phyloP scores from a whole-genome alignment of 768 basidiomycete genomes.

The Rhodosporidiobolus sp. region DNA sequence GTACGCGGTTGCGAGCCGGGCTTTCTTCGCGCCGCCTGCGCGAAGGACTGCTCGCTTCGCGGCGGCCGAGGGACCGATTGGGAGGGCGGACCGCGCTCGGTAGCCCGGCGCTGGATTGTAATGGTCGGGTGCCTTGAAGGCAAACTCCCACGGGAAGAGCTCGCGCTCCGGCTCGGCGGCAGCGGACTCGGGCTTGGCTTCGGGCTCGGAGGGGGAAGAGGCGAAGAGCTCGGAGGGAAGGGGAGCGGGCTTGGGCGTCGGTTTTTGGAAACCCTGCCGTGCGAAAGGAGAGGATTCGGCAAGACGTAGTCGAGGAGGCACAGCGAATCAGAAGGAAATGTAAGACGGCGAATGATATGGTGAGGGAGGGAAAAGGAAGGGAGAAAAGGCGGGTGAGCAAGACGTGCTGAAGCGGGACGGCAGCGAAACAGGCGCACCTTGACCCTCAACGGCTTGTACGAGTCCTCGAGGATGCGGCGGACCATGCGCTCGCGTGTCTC shows the following conservation, averaged over 20 bases:
- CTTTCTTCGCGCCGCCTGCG: not conserved
- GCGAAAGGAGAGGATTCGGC: too few relatives aligned
- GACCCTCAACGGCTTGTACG: constrained; percentile 76
- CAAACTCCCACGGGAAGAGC: constrained; percentile 14
- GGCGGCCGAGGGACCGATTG: not conserved
- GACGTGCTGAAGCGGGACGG: not conserved
- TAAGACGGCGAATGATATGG: too few relatives aligned
- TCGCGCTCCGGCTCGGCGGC: not conserved
- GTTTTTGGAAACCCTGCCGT: constrained; percentile 14
- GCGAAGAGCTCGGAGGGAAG: constrained; percentile 15
- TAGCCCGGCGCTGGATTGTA: constrained; percentile 25
- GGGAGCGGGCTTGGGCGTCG: constrained; percentile 22
- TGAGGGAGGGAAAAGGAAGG: too few relatives aligned
- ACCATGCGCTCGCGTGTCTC: constrained; percentile 68
- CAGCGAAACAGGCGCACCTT: constrained; percentile 56
- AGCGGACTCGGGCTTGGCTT: not conserved
- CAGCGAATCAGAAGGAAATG: too few relatives aligned
- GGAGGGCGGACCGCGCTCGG: not conserved
- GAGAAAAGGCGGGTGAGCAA: not conserved
- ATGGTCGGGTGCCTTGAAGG: constrained; percentile 24
- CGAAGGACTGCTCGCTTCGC: not conserved
- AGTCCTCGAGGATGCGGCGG: constrained; percentile 79
- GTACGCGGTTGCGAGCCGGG: constrained; percentile 16
- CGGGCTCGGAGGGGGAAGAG: not conserved
- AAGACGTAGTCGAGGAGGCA: not conserved